phyloP scores from a whole-genome alignment of 257 asterid genomes.

The Solanum tarapatanum region DNA sequence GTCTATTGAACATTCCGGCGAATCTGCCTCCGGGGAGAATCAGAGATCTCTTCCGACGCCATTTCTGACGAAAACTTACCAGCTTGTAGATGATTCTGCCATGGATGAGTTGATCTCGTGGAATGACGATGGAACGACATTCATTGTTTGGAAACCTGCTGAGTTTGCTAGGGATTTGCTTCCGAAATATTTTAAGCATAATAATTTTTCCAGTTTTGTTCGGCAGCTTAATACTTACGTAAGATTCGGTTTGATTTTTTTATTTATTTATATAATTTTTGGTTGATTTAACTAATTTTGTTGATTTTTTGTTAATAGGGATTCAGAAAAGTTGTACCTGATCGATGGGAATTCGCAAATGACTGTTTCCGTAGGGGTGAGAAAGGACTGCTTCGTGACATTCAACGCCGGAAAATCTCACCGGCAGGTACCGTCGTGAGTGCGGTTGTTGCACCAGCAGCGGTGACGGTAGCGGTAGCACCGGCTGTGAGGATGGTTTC shows the following conservation, averaged over 20 bases:
- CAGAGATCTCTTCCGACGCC: conserved; percentile 75
- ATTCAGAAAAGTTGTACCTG: conserved; percentile 76
- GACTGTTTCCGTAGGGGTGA: conserved; percentile 60
- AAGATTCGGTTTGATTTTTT: not conserved
- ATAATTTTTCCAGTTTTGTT: conserved; percentile 88
- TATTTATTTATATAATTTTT: not conserved
- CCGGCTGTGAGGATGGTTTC: conserved; percentile 24
- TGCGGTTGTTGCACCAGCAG: not conserved
- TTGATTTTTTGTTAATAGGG: conserved; percentile 32
- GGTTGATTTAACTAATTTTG: not conserved
- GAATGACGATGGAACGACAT: conserved; percentile 77
- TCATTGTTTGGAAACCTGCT: conserved; percentile 83
- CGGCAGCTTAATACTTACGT: conserved; percentile 86
- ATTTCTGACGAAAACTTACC: conserved; percentile 70
- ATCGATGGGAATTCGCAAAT: conserved; percentile 85
- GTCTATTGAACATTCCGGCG: conserved; percentile 26
- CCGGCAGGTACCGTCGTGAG: conserved; percentile 3
- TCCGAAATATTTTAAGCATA: conserved; percentile 81
- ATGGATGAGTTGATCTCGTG: conserved; percentile 71
- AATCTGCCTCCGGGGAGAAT: conserved; percentile 33
- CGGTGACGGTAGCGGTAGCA: conserved; percentile 18
- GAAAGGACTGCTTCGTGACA: conserved; percentile 45
- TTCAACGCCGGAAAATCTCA: conserved; percentile 68
- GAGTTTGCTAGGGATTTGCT: conserved; percentile 80
- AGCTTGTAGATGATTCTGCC: conserved; percentile 61